These are phyloP conservation scores for Yarrowia yakushimensis DNA, from an alignment of 805 yeast genomes.

Conservation along the genomic window DNA sequence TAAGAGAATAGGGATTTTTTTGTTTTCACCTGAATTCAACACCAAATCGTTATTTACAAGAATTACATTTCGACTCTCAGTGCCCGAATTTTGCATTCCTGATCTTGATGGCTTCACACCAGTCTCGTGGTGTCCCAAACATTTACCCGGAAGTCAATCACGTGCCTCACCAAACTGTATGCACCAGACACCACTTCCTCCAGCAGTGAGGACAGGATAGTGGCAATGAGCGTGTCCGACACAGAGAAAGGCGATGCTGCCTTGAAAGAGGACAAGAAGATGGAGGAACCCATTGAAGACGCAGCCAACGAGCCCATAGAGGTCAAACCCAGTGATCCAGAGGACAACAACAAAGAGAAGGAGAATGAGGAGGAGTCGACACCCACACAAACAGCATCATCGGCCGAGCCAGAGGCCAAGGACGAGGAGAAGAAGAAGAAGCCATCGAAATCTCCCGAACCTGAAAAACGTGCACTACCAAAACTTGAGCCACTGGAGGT, in stretches of 20 bases:
- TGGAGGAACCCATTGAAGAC: conserved; percentile 6
- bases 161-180: conserved; percentile 2
- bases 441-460: neutral
- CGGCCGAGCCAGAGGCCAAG: neutral
- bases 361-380: neutral
- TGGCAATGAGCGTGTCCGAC: conserved; percentile 24
- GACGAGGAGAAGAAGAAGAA: neutral
- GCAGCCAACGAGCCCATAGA: neutral
- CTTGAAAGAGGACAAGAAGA: conserved; percentile 6
- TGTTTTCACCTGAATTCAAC: no score
- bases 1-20: neutral
- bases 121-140: neutral
- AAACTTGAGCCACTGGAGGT: conserved; percentile 5
- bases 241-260: neutral
- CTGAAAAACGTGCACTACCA: neutral
- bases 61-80: neutral
- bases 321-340: neutral
- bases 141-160: conserved; percentile 17
- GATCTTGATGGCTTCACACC: no score
- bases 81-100: neutral
- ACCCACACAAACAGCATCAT: neutral
- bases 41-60: no score
- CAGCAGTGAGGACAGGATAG: conserved; percentile 7
- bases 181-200: conserved; percentile 2
- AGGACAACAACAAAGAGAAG: neutral